A percentile compares a stretch with the other conserved stretches of the same genome.
phyloP scores from a whole-genome alignment of 2,329 filamentous ascomycete species.

The Geoglossum cookeanum region DNA sequence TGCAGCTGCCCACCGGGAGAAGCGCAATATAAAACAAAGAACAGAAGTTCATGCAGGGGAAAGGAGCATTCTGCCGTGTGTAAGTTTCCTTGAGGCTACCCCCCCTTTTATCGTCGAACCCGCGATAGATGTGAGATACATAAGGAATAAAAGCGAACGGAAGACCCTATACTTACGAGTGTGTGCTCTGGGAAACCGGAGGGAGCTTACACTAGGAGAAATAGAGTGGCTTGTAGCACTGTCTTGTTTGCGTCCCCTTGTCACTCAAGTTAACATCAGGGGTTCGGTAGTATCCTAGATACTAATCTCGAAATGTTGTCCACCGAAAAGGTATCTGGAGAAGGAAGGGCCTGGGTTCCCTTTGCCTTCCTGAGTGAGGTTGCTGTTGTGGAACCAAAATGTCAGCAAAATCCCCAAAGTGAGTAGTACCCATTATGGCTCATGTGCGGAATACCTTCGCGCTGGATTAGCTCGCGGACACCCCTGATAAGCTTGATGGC shows the following conservation, averaged over 20 bases:
- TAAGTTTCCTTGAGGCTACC: too few relatives aligned
- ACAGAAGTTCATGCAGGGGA: too few relatives aligned
- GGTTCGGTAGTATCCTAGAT: not conserved
- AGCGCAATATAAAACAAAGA: too few relatives aligned
- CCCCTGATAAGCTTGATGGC: not conserved
- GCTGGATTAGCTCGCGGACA: not conserved
- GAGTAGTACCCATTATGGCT: not conserved
- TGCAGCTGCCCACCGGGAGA: too few relatives aligned
- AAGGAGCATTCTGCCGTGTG: too few relatives aligned
- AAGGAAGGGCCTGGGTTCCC: not conserved
- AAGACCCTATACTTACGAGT: not conserved
- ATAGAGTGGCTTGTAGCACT: not conserved
- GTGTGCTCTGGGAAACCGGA: not conserved
- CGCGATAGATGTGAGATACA: too few relatives aligned
- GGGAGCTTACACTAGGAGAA: not conserved
- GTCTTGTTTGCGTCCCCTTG: too few relatives aligned
- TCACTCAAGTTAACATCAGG: not conserved
- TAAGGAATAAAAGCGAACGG: not conserved
- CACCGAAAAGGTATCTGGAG: not conserved
- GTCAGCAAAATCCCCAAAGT: not conserved
- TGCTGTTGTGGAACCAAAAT: not conserved
- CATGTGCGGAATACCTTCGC: not conserved
- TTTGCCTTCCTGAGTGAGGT: not conserved
- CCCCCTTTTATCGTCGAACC: too few relatives aligned
- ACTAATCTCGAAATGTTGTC: not conserved